A percentile compares a stretch with the other conserved stretches of the same genome.
Conservation (phyloP, 352 stramenopile genomes). For the Pythium inflatum region DNA sequence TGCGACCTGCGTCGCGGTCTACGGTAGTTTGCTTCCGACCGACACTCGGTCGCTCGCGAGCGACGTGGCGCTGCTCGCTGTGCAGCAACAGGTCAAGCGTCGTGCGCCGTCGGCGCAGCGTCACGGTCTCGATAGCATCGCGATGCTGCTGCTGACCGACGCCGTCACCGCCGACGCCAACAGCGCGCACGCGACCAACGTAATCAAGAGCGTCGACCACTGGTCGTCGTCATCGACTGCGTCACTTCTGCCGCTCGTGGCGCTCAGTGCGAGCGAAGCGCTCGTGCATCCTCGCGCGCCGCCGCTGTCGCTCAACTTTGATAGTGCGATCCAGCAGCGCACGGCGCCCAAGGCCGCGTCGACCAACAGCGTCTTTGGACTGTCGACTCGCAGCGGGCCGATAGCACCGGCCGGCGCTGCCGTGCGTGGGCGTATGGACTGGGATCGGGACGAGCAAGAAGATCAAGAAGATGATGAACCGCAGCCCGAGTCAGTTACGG, state of each 20-base stretch:
- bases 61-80: constrained; percentile 50
- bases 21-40: constrained; percentile 59
- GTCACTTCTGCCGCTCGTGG: constrained; percentile 52
- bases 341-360: constrained; percentile 6
- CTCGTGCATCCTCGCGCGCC: constrained; percentile 74
- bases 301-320: constrained; percentile 65
- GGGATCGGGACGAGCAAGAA: constrained; percentile 35
- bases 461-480: constrained; percentile 20
- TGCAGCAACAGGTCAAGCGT: constrained; percentile 41
- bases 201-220: constrained; percentile 61
- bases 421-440: constrained; percentile 46
- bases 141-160: constrained; percentile 61
- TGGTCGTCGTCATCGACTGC: constrained; percentile 46
- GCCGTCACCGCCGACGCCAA: constrained; percentile 54
- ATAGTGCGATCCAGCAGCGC: constrained; percentile 30
- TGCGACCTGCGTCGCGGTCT: constrained; percentile 60
- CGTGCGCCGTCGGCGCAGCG: not conserved
- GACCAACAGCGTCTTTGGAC: constrained; percentile 13
- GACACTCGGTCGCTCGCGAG: constrained; percentile 46
- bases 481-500: not conserved
- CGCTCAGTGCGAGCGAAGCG: constrained; percentile 65
- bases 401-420: constrained; percentile 19
- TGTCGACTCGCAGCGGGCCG: not conserved
- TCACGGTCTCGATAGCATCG: constrained; percentile 37
- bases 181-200: constrained; percentile 55